Base-by-base conservation (phyloP, 352 stramenopile genomes). In the Pythium vanterpoolii region DNA sequence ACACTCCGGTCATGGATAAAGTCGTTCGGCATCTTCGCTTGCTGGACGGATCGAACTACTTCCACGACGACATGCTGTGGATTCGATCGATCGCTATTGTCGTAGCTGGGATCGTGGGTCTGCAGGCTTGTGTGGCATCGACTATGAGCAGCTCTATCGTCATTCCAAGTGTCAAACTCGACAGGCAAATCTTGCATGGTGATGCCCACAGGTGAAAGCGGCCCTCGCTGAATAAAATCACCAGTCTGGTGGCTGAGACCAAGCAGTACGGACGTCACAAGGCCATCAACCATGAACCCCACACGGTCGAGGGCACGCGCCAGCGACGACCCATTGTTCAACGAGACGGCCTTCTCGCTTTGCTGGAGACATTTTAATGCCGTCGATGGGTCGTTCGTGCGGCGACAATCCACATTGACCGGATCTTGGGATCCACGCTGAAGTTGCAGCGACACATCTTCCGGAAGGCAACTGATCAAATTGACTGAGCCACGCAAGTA, bases 401-500 rank as follows among this genome's bases (percentile, higher is more conserved):
- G 28, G n/a, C 46, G 28, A 24, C 42, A 56, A 5, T 44, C 6
- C 11, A 40, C 27, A 9, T 6, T 4, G 16, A 19, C 11, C 7
- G 24, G 19, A 10, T 36, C n/a, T 9, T 48, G 24, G 23, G 16
- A 6, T n/a, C 16, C 34, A 18, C 38, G 13, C 3, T 30, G 28
- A 4, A 49, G 7, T 13, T 40, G 16, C 30, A 63, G 9, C 14
- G 21, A 23, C 24, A 51, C 14, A 1, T n/a, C 11, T n/a, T 50
- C 56, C 13, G 36, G 34, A 7, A 64, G 11, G 46, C 26, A 59
- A n/a, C 50, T 60, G 34, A 56, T 21, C 9, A 60, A 30, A 21
- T 53, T 69, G 39, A 63, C 19, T 4, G 39, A 45, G 14, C 45
- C 62, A 9, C 77, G 75, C 46, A 94, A 65, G 28, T 66, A 81